A percentile compares a stretch with the other conserved stretches of the same genome.
phyloP scores from a whole-genome alignment of 2,329 filamentous ascomycete genomes.

The Monilinia laxa region DNA sequence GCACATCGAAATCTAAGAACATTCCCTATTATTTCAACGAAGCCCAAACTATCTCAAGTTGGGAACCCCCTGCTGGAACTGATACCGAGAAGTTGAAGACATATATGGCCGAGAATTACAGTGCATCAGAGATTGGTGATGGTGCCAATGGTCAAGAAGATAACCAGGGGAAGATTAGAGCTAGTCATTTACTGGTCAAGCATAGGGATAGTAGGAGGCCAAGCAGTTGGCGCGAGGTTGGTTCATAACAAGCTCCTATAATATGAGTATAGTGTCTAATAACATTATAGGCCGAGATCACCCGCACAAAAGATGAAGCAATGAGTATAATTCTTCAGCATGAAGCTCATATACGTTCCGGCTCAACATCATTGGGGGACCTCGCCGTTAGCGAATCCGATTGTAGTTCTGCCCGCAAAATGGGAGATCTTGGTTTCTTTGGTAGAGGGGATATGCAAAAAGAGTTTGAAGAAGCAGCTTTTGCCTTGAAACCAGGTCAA shows the following conservation, averaged over 20 bases:
- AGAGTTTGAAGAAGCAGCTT: constrained; percentile 95
- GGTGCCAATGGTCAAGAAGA: constrained; percentile 40
- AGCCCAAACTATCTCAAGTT: constrained; percentile 81
- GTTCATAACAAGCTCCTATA: constrained; percentile 28
- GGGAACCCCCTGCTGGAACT: constrained; percentile 87
- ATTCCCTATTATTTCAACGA: constrained; percentile 98
- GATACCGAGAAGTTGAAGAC: constrained; percentile 89
- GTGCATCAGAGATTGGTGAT: constrained; percentile 49
- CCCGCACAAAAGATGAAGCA: constrained; percentile 84
- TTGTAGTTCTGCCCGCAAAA: constrained; percentile 92
- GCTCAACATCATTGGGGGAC: constrained; percentile 70
- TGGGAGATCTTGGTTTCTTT: constrained; percentile 93
- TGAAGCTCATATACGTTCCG: constrained; percentile 72
- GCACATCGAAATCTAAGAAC: constrained; percentile 97
- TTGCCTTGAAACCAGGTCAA: constrained; percentile 82
- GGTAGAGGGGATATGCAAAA: constrained; percentile 96
- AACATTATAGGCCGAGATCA: constrained; percentile 66
- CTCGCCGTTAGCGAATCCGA: constrained; percentile 88
- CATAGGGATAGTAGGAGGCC: constrained; percentile 85
- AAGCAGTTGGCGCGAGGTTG: constrained; percentile 83
- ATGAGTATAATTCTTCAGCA: constrained; percentile 72
- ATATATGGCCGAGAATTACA: constrained; percentile 91
- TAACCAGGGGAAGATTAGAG: constrained; percentile 82
- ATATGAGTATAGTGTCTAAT: constrained; percentile 23
- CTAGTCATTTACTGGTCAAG: constrained; percentile 91